Evolutionary conservation across 441 rosid genomes (phyloP).

Genomic region (Brassica balearica): DNA sequence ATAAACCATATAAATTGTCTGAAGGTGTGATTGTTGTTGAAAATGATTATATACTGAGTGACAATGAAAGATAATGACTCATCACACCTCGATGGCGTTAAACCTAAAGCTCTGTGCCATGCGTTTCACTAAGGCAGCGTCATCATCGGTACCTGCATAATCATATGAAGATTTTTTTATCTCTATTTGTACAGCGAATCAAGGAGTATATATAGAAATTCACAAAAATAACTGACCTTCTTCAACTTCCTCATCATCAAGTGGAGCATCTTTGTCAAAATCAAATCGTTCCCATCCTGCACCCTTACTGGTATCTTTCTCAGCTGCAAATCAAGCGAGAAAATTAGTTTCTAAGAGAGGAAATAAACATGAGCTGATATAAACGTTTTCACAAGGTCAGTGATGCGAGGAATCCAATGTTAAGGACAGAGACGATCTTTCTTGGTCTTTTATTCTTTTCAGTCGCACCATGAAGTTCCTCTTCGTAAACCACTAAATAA

Average conservation of each 20-base stretch:
- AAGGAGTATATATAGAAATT: not conserved
- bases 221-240: constrained; percentile 48
- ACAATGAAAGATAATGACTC: constrained; percentile 19
- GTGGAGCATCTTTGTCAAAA: constrained; percentile 88
- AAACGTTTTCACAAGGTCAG: too few species aligned
- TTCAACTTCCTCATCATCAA: constrained; percentile 90
- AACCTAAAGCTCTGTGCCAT: constrained; percentile 89
- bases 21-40: not conserved
- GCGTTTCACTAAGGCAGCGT: constrained; percentile 75
- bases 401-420: too few species aligned
- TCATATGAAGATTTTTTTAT: constrained; percentile 1
- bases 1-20: constrained; percentile 5
- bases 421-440: too few species aligned
- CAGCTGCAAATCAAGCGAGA: constrained; percentile 55
- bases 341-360: too few species aligned
- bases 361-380: too few species aligned
- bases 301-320: constrained; percentile 71
- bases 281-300: constrained; percentile 91
- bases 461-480: too few species aligned
- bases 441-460: too few species aligned
- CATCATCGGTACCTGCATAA: constrained; percentile 80
- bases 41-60: not conserved
- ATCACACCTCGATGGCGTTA: constrained; percentile 76
- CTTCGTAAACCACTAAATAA: too few species aligned
- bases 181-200: not conserved